Evolutionary conservation across 208 protist species (phyloP).

Genomic region (Trypanosoma congolense): DNA sequence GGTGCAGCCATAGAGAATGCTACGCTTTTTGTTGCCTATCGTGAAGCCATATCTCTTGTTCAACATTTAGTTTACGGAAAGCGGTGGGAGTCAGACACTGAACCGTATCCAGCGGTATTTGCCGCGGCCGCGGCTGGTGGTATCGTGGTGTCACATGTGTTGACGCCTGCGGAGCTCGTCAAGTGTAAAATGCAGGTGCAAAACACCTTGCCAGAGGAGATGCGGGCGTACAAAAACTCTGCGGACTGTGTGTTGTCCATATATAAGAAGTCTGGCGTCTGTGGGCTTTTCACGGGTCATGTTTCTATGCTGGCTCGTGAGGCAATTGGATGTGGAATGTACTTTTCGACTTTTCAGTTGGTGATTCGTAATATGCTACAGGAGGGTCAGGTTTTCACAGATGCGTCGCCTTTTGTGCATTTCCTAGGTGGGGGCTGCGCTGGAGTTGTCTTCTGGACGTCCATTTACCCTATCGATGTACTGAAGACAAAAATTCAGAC

Average conservation of each 20-base stretch:
- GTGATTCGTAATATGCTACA: slow-evolving; percentile 65
- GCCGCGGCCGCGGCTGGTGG: slow-evolving; percentile 58
- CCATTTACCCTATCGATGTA: slow-evolving; percentile 85
- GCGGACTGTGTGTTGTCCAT: slow-evolving; percentile 68
- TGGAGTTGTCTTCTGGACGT: slow-evolving; percentile 87
- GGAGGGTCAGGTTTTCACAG: slow-evolving; percentile 59
- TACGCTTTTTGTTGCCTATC: slow-evolving; percentile 76
- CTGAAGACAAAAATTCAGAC: slow-evolving; percentile 91
- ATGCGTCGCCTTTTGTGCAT: slow-evolving; percentile 70
- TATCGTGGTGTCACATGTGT: slow-evolving; percentile 67
- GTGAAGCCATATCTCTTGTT: slow-evolving; percentile 39
- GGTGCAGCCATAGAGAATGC: slow-evolving; percentile 82
- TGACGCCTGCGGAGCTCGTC: slow-evolving; percentile 89
- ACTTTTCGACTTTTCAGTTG: slow-evolving; percentile 81
- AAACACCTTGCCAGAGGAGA: slow-evolving; percentile 70
- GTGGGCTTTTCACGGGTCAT: slow-evolving; percentile 81
- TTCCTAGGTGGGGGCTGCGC: slow-evolving; percentile 83
- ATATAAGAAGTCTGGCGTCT: slow-evolving; percentile 53
- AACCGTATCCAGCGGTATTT: slow-evolving; percentile 62
- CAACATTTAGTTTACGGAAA: slow-evolving; percentile 53
- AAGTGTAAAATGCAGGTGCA: slow-evolving; percentile 93
- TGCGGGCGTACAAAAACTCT: slow-evolving; percentile 79
- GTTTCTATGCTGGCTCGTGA: slow-evolving; percentile 86
- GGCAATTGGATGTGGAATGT: slow-evolving; percentile 77
- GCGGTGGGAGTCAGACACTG: slow-evolving; percentile 41